phyloP scores from a whole-genome alignment of 805 yeast genomes.

The Schizosaccharomyces japonicus region DNA sequence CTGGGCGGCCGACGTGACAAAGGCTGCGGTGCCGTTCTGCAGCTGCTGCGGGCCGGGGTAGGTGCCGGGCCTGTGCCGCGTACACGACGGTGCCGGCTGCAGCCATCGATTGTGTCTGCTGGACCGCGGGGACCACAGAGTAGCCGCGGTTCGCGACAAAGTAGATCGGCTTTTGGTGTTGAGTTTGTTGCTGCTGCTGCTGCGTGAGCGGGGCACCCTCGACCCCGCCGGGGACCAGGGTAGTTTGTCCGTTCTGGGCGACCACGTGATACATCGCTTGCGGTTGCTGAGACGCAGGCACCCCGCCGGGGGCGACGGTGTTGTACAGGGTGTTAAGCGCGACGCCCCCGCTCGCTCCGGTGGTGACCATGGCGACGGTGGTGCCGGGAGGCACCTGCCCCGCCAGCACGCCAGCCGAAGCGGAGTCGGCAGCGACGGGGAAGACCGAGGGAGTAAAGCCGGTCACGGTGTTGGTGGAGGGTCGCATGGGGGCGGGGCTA shows the following conservation, averaged over 20 bases:
- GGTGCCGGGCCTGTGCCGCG: no score
- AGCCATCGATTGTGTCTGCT: no score
- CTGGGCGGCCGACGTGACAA: not conserved
- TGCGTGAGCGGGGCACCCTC: not conserved
- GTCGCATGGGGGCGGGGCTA: not conserved
- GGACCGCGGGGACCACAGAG: no score
- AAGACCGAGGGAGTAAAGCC: not conserved
- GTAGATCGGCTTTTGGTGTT: no score
- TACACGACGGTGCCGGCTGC: no score
- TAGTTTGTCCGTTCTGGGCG: not conserved
- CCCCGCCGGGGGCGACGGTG: not conserved
- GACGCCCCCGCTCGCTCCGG: no score
- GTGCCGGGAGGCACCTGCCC: not conserved
- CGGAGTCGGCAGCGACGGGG: not conserved
- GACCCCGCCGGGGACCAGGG: not conserved
- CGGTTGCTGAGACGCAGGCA: not conserved
- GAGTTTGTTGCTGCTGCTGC: not conserved
- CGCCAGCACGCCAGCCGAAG: not conserved
- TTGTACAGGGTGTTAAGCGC: no score
- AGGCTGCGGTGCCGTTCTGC: not conserved
- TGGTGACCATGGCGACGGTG: not conserved
- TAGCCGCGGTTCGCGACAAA: no score
- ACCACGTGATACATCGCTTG: not conserved
- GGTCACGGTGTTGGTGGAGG: not conserved
- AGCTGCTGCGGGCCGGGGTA: no score